Evolutionary conservation across 164 flowering plant genomes (phyloP), one percentile per base, ranked within the genome.

Genomic region (Macadamia tetraphylla): DNA sequence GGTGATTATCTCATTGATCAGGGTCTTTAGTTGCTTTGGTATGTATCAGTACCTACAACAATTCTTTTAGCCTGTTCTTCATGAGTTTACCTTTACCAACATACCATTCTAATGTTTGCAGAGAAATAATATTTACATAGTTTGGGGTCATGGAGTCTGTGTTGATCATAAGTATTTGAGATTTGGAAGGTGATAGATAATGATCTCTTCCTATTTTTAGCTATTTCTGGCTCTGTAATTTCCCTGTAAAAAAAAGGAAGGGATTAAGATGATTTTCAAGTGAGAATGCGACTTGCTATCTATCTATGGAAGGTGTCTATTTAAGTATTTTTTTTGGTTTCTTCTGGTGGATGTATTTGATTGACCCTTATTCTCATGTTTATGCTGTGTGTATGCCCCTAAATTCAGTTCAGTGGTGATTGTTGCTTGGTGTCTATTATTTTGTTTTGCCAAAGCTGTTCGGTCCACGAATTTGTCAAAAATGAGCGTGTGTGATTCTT

Each of bases 1-100:
- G 83, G 83, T 44, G 87, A 84, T 67, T 82, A 82, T 66, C 68
- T 71, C 31, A 58, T 58, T 46, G 68, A 71, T 1, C 68, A 71
- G 64, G 64, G 73, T 59, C 62, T 71, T 51, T 71, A 71, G 60
- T 57, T 43, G 14, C 44, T 40, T 59, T 15, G 51, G 10, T 43
- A 13, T 46, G 29, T 29, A 12, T 11, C 35, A 53, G 58, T 58
- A 57, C 30, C 43, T 29, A 35, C 30, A 12, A 17, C 29, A 15
- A 58, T 67, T 67, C 69, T 57, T 58, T 66, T 66, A 9, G 61
- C 48, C 32, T 35, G 40, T 56, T 56, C 61, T 56, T 56, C 32
- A 56, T 40, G 48, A 17, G 68, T 60, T 42, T 55, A 60, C 17
- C 15, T 66, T 32, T 53, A 65, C 32, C 59, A 9, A 56, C 68